These are phyloP conservation scores for Echites panduratus DNA, from an alignment of 257 asterid genomes.

Conservation along the genomic window DNA sequence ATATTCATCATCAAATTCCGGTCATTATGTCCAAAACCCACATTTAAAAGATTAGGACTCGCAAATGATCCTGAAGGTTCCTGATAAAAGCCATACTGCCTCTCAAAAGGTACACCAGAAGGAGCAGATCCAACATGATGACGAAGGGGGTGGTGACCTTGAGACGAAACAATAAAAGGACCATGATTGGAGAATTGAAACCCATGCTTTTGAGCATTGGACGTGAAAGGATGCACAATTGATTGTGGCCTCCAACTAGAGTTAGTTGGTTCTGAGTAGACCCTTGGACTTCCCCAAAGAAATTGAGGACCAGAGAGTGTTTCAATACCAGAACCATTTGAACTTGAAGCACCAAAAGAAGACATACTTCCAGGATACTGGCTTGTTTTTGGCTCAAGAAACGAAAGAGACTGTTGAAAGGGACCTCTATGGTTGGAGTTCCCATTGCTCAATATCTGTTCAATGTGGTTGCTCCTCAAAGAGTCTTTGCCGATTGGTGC, in stretches of 20 bases:
- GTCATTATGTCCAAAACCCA: conserved; percentile 22
- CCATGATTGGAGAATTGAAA: conserved; percentile 34
- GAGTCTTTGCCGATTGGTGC: conserved; percentile 39
- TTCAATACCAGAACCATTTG: conserved; percentile 35
- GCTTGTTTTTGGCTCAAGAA: conserved; percentile 41
- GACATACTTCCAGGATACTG: conserved; percentile 32
- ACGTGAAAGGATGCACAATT: conserved; percentile 22
- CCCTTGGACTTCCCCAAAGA: conserved; percentile 59
- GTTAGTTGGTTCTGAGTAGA: conserved; percentile 30
- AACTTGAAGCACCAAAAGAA: conserved; percentile 42
- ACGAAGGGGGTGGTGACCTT: conserved; percentile 21
- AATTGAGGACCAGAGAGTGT: conserved; percentile 47
- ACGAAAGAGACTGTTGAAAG: conserved; percentile 41
- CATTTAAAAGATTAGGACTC: conserved; percentile 24
- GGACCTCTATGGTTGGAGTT: conserved; percentile 20
- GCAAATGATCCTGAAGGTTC: conserved; percentile 32
- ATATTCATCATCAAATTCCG: conserved; percentile 27
- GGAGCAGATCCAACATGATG: conserved; percentile 66
- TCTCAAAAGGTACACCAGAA: conserved; percentile 41
- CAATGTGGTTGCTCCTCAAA: conserved; percentile 17
- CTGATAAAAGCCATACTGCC: conserved; percentile 34
- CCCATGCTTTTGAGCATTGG: conserved; percentile 24
- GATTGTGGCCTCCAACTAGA: conserved; percentile 25
- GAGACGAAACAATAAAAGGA: conserved; percentile 28
- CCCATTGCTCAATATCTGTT: conserved; percentile 17